A percentile compares a stretch with the other conserved stretches of the same genome.
Evolutionary conservation across 2,329 filamentous ascomycete genomes (phyloP).

Genomic region (Xylaria sp.): DNA sequence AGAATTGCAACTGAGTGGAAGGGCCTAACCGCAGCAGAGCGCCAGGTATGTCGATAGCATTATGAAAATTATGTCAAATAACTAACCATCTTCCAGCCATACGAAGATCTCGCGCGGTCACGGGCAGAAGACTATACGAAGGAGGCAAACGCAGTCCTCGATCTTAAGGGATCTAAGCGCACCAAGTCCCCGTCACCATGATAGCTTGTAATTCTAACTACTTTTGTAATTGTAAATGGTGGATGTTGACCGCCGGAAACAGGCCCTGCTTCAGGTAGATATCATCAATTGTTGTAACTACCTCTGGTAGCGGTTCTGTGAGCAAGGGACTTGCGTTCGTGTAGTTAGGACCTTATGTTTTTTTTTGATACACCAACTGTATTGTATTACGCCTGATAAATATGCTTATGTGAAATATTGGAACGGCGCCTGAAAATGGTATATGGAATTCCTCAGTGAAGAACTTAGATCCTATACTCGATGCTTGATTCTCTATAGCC

Average conservation of each 20-base stretch:
- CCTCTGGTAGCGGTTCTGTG: constrained; percentile 19
- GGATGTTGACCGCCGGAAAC: background rate
- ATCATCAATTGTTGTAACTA: background rate
- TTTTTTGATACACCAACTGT: constrained; percentile 13
- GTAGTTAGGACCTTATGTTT: constrained; percentile 14
- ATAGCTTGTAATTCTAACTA: constrained; percentile 1
- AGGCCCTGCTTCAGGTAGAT: background rate
- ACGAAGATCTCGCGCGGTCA: constrained; percentile 48
- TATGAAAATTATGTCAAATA: constrained; percentile 10
- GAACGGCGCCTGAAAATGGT: background rate
- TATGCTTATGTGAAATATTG: background rate
- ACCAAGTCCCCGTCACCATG: constrained; percentile 19
- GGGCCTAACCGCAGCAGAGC: constrained; percentile 54
- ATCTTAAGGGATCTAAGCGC: constrained; percentile 24
- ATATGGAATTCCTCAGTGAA: background rate
- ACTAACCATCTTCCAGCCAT: constrained; percentile 49
- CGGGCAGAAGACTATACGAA: constrained; percentile 49
- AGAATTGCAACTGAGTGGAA: constrained; percentile 56
- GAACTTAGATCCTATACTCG: background rate
- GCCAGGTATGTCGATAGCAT: constrained; percentile 51
- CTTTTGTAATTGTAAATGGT: constrained; percentile 3
- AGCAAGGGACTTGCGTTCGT: constrained; percentile 19
- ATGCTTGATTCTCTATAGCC: background rate
- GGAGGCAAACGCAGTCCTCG: constrained; percentile 42
- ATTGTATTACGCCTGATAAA: constrained; percentile 16